phyloP scores from a whole-genome alignment of 2,329 filamentous ascomycete genomes.

The Didymella arachidicola region DNA sequence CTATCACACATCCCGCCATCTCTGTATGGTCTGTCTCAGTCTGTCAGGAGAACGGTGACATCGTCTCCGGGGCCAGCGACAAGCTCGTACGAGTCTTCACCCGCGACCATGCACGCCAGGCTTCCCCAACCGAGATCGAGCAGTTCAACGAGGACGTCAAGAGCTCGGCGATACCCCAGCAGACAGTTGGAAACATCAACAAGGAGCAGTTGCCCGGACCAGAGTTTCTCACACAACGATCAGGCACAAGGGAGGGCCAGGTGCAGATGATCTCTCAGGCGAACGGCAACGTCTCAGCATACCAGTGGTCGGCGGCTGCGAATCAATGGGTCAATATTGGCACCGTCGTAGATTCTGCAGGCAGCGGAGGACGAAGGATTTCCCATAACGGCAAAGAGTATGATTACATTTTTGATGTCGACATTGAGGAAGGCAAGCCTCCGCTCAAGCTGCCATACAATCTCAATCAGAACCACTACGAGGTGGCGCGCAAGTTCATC shows the following conservation, averaged over 20 bases:
- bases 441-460: constrained; percentile 95
- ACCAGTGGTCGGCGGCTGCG: constrained; percentile 77
- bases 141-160: constrained; percentile 85
- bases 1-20: constrained; percentile 95
- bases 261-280: constrained; percentile 88
- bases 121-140: constrained; percentile 70
- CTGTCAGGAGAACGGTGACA: constrained; percentile 82
- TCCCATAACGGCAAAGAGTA: constrained; percentile 86
- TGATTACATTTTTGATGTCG: constrained; percentile 95
- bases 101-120: constrained; percentile 72
- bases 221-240: constrained; percentile 81
- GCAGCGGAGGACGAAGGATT: constrained; percentile 71
- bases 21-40: constrained; percentile 95
- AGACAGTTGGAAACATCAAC: constrained; percentile 79
- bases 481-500: constrained; percentile 89
- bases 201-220: constrained; percentile 91
- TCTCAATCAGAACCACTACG: constrained; percentile 88
- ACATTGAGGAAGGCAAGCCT: constrained; percentile 93
- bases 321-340: constrained; percentile 85
- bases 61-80: constrained; percentile 93
- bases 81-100: constrained; percentile 85
- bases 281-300: constrained; percentile 82
- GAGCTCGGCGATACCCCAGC: constrained; percentile 83
- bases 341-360: constrained; percentile 90
- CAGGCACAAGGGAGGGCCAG: constrained; percentile 95